These are phyloP conservation scores for Fusarium irregulare DNA, from an alignment of 2,329 filamentous ascomycete genomes.

Conservation along the genomic window DNA sequence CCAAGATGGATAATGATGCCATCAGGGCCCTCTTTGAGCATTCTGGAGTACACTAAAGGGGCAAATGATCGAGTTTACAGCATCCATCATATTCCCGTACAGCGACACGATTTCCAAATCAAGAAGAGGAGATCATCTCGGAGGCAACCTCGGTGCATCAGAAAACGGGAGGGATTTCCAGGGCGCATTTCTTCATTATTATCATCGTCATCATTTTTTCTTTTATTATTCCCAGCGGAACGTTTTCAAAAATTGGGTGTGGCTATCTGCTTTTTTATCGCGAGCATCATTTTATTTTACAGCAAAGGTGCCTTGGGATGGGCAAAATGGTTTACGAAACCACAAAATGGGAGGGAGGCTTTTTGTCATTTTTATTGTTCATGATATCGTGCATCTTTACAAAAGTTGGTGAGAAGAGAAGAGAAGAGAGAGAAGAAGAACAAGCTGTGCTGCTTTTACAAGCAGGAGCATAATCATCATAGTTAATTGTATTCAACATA, in stretches of 20 bases:
- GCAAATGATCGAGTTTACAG: slow-evolving; percentile 15
- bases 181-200: slow-evolving; percentile 27
- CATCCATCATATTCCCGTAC: slow-evolving; percentile 17
- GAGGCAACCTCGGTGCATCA: slow-evolving; percentile 29
- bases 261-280: slow-evolving; percentile 33
- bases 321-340: slow-evolving; percentile 19
- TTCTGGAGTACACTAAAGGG: slow-evolving; percentile 42
- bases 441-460: background rate
- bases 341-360: slow-evolving; percentile 27
- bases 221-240: slow-evolving; percentile 17
- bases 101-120: slow-evolving; percentile 18
- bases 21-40: slow-evolving; percentile 48
- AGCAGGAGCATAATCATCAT: slow-evolving; percentile 14
- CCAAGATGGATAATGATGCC: slow-evolving; percentile 42
- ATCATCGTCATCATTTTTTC: background rate
- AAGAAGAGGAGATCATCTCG: slow-evolving; percentile 17
- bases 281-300: slow-evolving; percentile 10
- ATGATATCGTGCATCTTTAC: slow-evolving; percentile 1
- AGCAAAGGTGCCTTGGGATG: slow-evolving; percentile 27
- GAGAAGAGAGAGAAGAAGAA: background rate
- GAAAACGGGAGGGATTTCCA: slow-evolving; percentile 31
- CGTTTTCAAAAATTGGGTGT: slow-evolving; percentile 27
- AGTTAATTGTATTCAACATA: slow-evolving; percentile 32
- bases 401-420: slow-evolving; percentile 22
- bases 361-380: slow-evolving; percentile 19